Percentiles rank a stretch among this genome's conserved stretches.
These are phyloP conservation scores for Coemansia sp. DNA, from an alignment of 192 early-diverging fungal genomes.

Conservation along the genomic window DNA sequence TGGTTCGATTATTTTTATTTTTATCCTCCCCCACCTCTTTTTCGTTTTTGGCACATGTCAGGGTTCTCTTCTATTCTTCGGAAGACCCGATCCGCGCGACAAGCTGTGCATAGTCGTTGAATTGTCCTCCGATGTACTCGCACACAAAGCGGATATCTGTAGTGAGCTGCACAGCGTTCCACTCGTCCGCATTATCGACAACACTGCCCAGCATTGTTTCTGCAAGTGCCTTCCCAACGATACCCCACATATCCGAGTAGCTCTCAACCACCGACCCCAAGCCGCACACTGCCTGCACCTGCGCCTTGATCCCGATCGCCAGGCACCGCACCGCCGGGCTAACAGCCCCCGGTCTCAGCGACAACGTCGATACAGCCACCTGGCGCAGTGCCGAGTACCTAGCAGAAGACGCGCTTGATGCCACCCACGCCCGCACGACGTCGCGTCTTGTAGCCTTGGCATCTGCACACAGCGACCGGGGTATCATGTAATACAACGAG, in stretches of 20 bases:
- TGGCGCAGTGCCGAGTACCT: constrained; percentile 39
- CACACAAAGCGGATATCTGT: constrained; percentile 30
- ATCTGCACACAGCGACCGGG: constrained; percentile 14
- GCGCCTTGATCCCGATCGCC: constrained; percentile 22
- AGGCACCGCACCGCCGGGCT: constrained; percentile 26
- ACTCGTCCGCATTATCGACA: constrained; percentile 16
- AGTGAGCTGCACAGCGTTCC: constrained; percentile 34
- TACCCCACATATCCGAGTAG: not conserved
- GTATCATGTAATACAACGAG: constrained; percentile 31
- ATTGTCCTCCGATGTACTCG: not conserved
- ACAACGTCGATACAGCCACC: constrained; percentile 11
- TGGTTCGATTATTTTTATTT: not conserved
- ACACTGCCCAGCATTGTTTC: not conserved
- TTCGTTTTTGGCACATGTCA: not conserved
- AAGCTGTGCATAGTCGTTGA: not conserved
- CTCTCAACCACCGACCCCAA: constrained; percentile 14
- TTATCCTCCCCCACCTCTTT: too few relatives aligned
- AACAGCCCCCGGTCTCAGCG: not conserved
- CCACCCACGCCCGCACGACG: constrained; percentile 37
- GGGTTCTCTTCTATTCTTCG: not conserved
- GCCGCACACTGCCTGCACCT: constrained; percentile 41
- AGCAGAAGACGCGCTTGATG: not conserved
- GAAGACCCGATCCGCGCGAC: not conserved
- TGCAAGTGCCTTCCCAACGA: constrained; percentile 15
- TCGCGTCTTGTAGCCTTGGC: constrained; percentile 32